A percentile compares a stretch with the other conserved stretches of the same genome.
phyloP scores from a whole-genome alignment of 257 asterid species.

The Jacaranda copaia region DNA sequence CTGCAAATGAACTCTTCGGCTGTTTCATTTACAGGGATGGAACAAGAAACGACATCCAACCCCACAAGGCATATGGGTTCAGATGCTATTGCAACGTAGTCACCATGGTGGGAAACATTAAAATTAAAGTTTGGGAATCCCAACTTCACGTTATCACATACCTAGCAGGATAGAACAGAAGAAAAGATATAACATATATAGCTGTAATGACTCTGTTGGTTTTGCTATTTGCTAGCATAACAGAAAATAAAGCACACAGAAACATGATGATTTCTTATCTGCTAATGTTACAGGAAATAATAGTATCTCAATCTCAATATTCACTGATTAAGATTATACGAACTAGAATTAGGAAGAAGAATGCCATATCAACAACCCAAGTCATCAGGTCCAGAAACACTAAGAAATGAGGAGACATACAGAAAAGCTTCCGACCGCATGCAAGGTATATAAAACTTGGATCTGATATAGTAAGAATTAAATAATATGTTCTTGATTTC shows the following conservation, averaged over 20 bases:
- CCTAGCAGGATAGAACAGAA: constrained; percentile 47
- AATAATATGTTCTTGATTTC: too few species aligned
- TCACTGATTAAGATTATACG: too few species aligned
- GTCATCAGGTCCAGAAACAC: too few species aligned
- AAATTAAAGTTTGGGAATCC: constrained; percentile 78
- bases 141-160: constrained; percentile 42
- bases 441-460: too few species aligned
- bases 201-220: background rate
- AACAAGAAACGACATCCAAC: constrained; percentile 72
- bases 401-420: too few species aligned
- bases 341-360: too few species aligned
- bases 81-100: constrained; percentile 92
- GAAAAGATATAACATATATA: background rate
- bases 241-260: constrained; percentile 15
- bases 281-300: constrained; percentile 6
- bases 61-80: constrained; percentile 94
- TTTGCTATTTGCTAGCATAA: background rate
- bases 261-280: background rate
- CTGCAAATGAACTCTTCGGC: constrained; percentile 59
- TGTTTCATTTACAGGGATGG: constrained; percentile 70
- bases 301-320: too few species aligned
- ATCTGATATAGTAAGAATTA: too few species aligned
- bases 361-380: too few species aligned
- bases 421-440: too few species aligned
- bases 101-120: constrained; percentile 90